Percentiles rank a stretch among this genome's conserved stretches.
Evolutionary conservation across 176 grass and related monocot genomes (phyloP).

Genomic region (Juncus inflexus): DNA sequence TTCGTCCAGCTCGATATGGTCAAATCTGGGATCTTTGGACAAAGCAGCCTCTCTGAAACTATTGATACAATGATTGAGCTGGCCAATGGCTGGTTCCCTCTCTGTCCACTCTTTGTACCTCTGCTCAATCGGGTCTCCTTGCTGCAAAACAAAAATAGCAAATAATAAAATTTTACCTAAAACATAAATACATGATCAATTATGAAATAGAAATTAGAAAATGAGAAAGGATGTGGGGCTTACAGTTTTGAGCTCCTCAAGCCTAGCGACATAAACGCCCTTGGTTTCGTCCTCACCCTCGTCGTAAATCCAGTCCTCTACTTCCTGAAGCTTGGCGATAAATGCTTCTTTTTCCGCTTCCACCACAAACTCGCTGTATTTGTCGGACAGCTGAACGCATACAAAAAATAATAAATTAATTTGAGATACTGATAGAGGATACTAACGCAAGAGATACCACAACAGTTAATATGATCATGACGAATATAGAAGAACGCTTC

Average conservation of each 20-base stretch:
- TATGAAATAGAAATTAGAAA: neutral
- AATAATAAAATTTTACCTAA: neutral
- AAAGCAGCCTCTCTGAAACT: slow-evolving; percentile 82
- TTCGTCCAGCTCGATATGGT: slow-evolving; percentile 78
- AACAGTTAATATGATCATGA: no score
- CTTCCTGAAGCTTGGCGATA: slow-evolving; percentile 68
- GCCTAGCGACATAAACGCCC: slow-evolving; percentile 89
- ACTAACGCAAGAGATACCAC: no score
- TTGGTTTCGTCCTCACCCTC: slow-evolving; percentile 98
- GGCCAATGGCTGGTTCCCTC: slow-evolving; percentile 51
- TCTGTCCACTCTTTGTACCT: slow-evolving; percentile 73
- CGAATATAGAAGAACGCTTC: no score
- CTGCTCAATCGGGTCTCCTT: slow-evolving; percentile 60
- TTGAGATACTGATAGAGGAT: no score
- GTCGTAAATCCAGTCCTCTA: slow-evolving; percentile 98
- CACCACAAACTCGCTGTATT: slow-evolving; percentile 63
- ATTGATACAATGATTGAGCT: slow-evolving; percentile 68
- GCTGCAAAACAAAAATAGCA: slow-evolving; percentile 26
- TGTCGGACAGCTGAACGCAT: slow-evolving; percentile 60
- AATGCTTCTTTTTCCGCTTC: slow-evolving; percentile 63
- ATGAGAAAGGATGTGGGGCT: neutral
- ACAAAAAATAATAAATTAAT: slow-evolving; percentile 17
- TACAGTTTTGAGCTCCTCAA: slow-evolving; percentile 86
- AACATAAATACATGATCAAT: no score
- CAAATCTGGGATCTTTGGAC: slow-evolving; percentile 73